A percentile compares a stretch with the other conserved stretches of the same genome.
phyloP scores from a whole-genome alignment of 2,329 filamentous ascomycete genomes.

The Didymella pomorum region DNA sequence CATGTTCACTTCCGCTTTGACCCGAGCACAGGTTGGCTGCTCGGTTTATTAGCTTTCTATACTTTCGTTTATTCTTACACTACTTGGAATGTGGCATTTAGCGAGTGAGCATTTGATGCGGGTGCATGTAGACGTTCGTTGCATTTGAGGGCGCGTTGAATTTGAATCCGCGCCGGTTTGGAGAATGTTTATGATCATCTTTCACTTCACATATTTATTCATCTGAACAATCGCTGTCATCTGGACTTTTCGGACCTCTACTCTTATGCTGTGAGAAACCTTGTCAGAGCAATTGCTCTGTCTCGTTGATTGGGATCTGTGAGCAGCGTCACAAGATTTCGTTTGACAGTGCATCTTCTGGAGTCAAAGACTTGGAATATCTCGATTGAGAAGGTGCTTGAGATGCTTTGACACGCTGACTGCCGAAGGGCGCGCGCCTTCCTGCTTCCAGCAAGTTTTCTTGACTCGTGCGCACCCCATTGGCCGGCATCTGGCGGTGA shows the following conservation, averaged over 20 bases:
- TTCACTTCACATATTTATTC: background rate
- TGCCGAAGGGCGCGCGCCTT: slow-evolving; percentile 23
- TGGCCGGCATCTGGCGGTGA: slow-evolving; percentile 2
- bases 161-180: slow-evolving; percentile 2
- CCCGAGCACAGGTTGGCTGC: slow-evolving; percentile 45
- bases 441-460: slow-evolving; percentile 6
- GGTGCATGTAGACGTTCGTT: slow-evolving; percentile 20
- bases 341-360: too few species aligned
- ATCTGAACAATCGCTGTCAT: too few species aligned
- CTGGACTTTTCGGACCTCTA: too few species aligned
- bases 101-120: slow-evolving; percentile 21
- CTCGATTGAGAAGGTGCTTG: slow-evolving; percentile 3
- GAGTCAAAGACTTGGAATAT: too few species aligned
- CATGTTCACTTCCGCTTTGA: slow-evolving; percentile 74
- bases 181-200: slow-evolving; percentile 2
- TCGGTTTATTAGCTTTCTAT: slow-evolving; percentile 36
- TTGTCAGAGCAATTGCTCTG: too few species aligned
- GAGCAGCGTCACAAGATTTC: too few species aligned
- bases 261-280: too few species aligned
- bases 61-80: slow-evolving; percentile 4
- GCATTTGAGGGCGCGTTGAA: background rate
- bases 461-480: slow-evolving; percentile 3
- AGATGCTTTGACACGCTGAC: background rate
- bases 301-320: too few species aligned
- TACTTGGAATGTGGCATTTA: slow-evolving; percentile 18